Percentiles rank a stretch among this genome's conserved stretches.
Evolutionary conservation across 805 yeast species (phyloP).

Genomic region (Candida alai): DNA sequence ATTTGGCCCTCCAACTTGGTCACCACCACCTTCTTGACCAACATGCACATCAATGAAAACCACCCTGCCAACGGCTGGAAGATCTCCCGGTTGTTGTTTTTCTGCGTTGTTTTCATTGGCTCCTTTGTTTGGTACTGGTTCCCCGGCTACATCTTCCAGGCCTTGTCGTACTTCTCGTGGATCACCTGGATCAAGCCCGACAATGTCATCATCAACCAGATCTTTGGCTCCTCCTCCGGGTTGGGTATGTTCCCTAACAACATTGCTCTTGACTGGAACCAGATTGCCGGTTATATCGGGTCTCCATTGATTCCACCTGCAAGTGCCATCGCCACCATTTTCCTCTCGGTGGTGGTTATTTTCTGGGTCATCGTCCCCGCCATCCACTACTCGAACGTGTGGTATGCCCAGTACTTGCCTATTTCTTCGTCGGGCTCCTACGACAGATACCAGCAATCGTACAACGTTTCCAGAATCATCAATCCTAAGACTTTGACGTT

Average conservation of each 20-base stretch:
- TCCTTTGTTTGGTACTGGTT: conserved; percentile 55
- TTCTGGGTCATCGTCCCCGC: conserved; percentile 52
- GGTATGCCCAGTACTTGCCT: conserved; percentile 61
- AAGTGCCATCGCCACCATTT: conserved; percentile 43
- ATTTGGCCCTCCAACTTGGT: conserved; percentile 71
- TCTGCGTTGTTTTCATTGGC: conserved; percentile 34
- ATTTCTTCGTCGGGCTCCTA: conserved; percentile 43
- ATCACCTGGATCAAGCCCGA: conserved; percentile 65
- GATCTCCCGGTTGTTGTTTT: conserved; percentile 49
- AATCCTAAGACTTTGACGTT: conserved; percentile 36
- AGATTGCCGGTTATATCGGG: conserved; percentile 52
- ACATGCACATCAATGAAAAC: conserved; percentile 47
- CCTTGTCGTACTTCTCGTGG: conserved; percentile 58
- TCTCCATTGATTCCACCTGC: conserved; percentile 67
- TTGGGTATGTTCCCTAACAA: conserved; percentile 63
- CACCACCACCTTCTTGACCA: conserved; percentile 51
- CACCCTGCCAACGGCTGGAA: conserved; percentile 61
- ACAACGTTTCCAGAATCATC: conserved; percentile 49
- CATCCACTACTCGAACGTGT: conserved; percentile 50
- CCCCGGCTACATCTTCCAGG: conserved; percentile 58
- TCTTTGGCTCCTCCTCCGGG: conserved; percentile 61
- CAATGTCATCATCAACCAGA: conserved; percentile 56
- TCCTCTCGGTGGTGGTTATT: conserved; percentile 43
- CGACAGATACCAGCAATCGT: conserved; percentile 47
- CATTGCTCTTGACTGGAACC: conserved; percentile 66